phyloP scores from a whole-genome alignment of 2,329 filamentous ascomycete genomes.

The Neonectria magnoliae region DNA sequence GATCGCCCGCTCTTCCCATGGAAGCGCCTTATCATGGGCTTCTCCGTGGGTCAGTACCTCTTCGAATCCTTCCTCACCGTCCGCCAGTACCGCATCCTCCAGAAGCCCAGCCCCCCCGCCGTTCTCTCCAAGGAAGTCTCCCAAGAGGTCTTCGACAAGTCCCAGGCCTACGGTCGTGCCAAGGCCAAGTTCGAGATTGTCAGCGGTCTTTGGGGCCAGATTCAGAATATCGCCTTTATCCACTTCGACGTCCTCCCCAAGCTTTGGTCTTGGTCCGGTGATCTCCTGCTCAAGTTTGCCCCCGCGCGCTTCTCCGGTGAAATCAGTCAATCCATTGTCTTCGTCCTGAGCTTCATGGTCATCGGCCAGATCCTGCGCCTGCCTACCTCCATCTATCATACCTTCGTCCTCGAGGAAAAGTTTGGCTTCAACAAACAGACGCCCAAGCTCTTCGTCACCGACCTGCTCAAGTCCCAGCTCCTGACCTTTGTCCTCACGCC shows the following conservation, averaged over 20 bases:
- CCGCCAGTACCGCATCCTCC: constrained; percentile 89
- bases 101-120: constrained; percentile 82
- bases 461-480: constrained; percentile 90
- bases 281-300: constrained; percentile 76
- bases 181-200: constrained; percentile 92
- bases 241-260: constrained; percentile 91
- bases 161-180: constrained; percentile 93
- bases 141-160: constrained; percentile 92
- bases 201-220: constrained; percentile 82
- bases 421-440: constrained; percentile 99
- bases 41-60: constrained; percentile 89
- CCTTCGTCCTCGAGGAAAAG: constrained; percentile 94
- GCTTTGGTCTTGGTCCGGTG: constrained; percentile 85
- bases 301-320: constrained; percentile 87
- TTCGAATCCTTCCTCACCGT: constrained; percentile 90
- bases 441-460: constrained; percentile 83
- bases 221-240: constrained; percentile 90
- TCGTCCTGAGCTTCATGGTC: constrained; percentile 87
- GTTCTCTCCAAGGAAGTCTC: constrained; percentile 90
- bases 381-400: constrained; percentile 88
- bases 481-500: constrained; percentile 82
- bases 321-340: constrained; percentile 92
- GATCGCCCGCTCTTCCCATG: constrained; percentile 95
- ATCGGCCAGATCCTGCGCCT: constrained; percentile 82
- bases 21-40: constrained; percentile 96